Evolutionary conservation across 1,139 yeast genomes (phyloP), one percentile per base, ranked within the genome.

Genomic region (Waltiozyma sp.): DNA sequence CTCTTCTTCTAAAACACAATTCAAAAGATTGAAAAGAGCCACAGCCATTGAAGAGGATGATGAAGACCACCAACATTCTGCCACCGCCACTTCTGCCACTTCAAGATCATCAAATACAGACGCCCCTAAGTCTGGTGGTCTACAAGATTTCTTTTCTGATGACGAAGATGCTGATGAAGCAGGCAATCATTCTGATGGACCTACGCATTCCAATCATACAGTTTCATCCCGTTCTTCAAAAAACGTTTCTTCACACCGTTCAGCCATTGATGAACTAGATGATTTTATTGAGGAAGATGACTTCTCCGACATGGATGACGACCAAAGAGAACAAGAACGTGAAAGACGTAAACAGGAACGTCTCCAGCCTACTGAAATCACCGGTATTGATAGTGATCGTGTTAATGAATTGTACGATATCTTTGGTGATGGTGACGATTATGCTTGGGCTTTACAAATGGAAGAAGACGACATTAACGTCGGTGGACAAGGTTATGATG

Each of bases 281-380:
- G 98, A 89, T 60, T 91, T 91, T 65, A 91, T 91, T 54, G 98
- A 89, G 62, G 97, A 91, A 50, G 98, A 91, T 61, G 96, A 89
- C 60, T 83, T 83, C 58, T 86, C 95, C 4, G 96, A 88, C 56
- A 96, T 87, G 52, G 96, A 87, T 52, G 85, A 77, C 50, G 79
- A 76, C 58, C 73, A 73, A 7, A 65, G 75, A 51, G 63, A 60
- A 42, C 59, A 59, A 42, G 62, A 63, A 45, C 56, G 59, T 41
- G 60, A 59, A 48, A 65, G 64, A 55, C 60, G 65, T 51, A 59
- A 58, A 49, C 65, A 65, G 48, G 62, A 61, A 48, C 51, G 64
- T 54, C 49, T 62, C 45, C 68, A 68, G 41, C 69, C 85, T 26
- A 70, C 81, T 10, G 80, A 81, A 50, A 70, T 83, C 41, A 76